Base-by-base conservation (phyloP, 768 basidiomycete species). In the Rhizopogon salebrosus region DNA sequence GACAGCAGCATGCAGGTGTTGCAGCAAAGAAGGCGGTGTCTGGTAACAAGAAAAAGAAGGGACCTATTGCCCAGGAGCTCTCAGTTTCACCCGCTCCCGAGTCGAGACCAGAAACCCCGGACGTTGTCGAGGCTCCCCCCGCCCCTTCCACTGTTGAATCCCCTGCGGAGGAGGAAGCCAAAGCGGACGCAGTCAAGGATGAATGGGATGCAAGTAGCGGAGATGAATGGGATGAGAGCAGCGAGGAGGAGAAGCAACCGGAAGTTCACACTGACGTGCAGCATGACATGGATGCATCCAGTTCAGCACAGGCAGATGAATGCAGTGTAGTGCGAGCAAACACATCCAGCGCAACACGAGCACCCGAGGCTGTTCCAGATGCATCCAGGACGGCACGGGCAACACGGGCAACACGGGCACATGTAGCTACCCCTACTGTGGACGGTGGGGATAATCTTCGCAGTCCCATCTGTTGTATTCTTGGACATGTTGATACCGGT, bases 401-500 rank as follows among this genome's bases (percentile, higher is more conserved):
- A 16, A 16, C 40, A 24, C 7, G 3, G 8, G 23, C 23, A 48
- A 80, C 83, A 41, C 87, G 92, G 62, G 85, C 88, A 8, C 88
- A 87, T 60, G 84, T 90, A 67, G 87, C 82, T 26, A 95, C 97
- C 2, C 68, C 95, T 54, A 90, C 94, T 38, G 89, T 88, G 4
- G 73, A 92, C 48, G 92, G 73, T 66, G 93, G 90, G 69, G 93
- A 98, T 60, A 74, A 98, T 66, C 72, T 99, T 42, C 88, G 97
- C 39, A 92, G 88, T 66, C 97, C 97, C 13, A 99, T 99, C 66
- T 98, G 95, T 66, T 98, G 95, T 81, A 99, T 99, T 62, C 71
- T 99, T 56, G 97, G 97, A 54, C 97, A 99, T 68, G 97, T 99
- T 80, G 97, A 99, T 77, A 98, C 95, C 4, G 97, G 97, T 55